Evolutionary conservation across 176 grass and related monocot species (phyloP).

Genomic region (Oryza meyeriana): DNA sequence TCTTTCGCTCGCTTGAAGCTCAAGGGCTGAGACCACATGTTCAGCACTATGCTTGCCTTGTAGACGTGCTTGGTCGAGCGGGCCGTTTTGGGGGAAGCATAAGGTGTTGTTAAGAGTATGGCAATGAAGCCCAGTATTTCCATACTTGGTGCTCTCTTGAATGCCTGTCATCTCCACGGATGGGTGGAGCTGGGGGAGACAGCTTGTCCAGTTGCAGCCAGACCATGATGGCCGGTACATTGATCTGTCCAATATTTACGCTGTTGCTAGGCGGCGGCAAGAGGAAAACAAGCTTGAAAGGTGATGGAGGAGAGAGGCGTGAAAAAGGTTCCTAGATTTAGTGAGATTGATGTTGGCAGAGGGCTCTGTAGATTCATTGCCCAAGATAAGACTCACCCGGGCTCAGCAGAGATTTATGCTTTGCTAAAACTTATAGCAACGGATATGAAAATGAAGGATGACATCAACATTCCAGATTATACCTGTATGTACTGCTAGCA

Average conservation of each 20-base stretch:
- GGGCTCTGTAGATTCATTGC: constrained; percentile 47
- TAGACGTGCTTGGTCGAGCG: constrained; percentile 70
- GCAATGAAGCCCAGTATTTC: constrained; percentile 56
- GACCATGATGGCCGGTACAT: constrained; percentile 70
- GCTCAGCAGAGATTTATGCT: constrained; percentile 43
- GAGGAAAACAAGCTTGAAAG: constrained; percentile 58
- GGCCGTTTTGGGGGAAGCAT: constrained; percentile 55
- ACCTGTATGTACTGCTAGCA: constrained; percentile 10
- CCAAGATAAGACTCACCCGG: constrained; percentile 51
- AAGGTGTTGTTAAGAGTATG: constrained; percentile 49
- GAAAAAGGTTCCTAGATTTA: constrained; percentile 58
- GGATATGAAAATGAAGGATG: constrained; percentile 60
- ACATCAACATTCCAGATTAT: constrained; percentile 4
- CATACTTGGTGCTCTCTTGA: constrained; percentile 61
- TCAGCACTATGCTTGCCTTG: constrained; percentile 65
- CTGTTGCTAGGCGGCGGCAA: constrained; percentile 54
- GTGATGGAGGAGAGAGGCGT: constrained; percentile 60
- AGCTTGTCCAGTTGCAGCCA: constrained; percentile 62
- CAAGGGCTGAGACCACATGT: constrained; percentile 53
- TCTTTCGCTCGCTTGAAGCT: constrained; percentile 51
- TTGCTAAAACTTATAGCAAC: constrained; percentile 47
- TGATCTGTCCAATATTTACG: constrained; percentile 69
- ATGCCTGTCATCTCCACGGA: constrained; percentile 50
- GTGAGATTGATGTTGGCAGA: constrained; percentile 60
- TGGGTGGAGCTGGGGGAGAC: constrained; percentile 67